Conservation (phyloP, 2,329 filamentous ascomycete species). For the Apiospora koreana region DNA sequence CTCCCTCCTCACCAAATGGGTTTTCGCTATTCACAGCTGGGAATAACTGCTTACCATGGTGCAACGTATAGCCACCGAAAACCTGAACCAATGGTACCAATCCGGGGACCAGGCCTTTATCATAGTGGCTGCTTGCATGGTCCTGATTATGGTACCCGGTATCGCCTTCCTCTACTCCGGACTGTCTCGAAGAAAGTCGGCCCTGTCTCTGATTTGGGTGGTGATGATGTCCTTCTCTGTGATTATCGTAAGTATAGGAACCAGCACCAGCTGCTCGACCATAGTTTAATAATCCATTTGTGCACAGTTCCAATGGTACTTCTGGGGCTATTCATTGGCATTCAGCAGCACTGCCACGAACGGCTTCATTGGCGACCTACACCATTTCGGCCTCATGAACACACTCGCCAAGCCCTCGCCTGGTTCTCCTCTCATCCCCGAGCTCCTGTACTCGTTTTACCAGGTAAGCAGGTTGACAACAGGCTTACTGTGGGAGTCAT, state of each 20-base stretch:
- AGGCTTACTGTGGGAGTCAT: background rate
- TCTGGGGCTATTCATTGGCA: slow-evolving; percentile 96
- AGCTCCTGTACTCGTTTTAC: slow-evolving; percentile 92
- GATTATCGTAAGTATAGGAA: slow-evolving; percentile 52
- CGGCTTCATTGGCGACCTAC: slow-evolving; percentile 88
- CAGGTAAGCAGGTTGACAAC: slow-evolving; percentile 57
- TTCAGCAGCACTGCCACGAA: slow-evolving; percentile 82
- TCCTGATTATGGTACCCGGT: slow-evolving; percentile 93
- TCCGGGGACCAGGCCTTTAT: slow-evolving; percentile 94
- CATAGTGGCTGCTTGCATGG: slow-evolving; percentile 85
- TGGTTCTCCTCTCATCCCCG: slow-evolving; percentile 84
- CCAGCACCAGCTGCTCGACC: background rate
- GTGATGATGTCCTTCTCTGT: slow-evolving; percentile 93
- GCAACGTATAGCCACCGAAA: slow-evolving; percentile 64
- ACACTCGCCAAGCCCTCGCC: slow-evolving; percentile 83
- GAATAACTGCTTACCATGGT: background rate
- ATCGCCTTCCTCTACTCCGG: slow-evolving; percentile 98
- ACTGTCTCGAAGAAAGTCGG: slow-evolving; percentile 95
- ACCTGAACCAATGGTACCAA: slow-evolving; percentile 95
- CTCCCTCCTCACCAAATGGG: background rate
- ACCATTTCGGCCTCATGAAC: slow-evolving; percentile 86
- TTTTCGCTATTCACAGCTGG: background rate
- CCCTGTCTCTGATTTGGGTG: slow-evolving; percentile 95
- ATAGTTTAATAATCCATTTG: background rate
- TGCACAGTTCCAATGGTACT: slow-evolving; percentile 88